These are phyloP conservation scores for Codiaeum variegatum DNA, from an alignment of 441 rosid species.

Conservation along the genomic window DNA sequence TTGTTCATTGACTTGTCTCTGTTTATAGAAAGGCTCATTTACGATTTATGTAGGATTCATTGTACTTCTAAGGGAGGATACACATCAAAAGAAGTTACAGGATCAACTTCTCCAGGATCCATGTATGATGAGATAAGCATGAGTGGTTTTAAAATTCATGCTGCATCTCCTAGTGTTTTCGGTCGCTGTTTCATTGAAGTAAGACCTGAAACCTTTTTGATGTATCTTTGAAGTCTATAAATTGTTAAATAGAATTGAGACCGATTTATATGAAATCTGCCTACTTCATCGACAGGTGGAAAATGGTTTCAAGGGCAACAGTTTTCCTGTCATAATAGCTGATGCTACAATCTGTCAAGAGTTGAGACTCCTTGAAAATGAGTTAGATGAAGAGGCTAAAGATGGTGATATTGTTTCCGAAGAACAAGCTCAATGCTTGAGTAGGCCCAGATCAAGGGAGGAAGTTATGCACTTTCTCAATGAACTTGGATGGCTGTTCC, in stretches of 20 bases:
- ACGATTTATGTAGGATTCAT: constrained; percentile 50
- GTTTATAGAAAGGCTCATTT: constrained; percentile 11
- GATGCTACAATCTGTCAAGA: constrained; percentile 73
- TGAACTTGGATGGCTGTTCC: constrained; percentile 95
- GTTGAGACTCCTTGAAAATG: constrained; percentile 63
- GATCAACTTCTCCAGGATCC: constrained; percentile 31
- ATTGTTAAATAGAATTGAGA: constrained; percentile 13
- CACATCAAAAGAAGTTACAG: constrained; percentile 44
- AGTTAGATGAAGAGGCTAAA: constrained; percentile 41
- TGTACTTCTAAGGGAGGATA: constrained; percentile 64
- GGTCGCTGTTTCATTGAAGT: constrained; percentile 94
- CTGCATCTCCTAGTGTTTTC: constrained; percentile 30
- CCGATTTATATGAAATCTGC: constrained; percentile 8
- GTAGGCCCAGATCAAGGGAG: constrained; percentile 48
- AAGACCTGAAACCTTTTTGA: constrained; percentile 23
- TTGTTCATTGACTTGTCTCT: constrained; percentile 6
- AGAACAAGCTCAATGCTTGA: constrained; percentile 40
- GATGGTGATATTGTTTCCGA: constrained; percentile 37
- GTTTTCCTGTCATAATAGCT: constrained; percentile 79
- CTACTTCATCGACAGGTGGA: constrained; percentile 54
- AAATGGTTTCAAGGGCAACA: constrained; percentile 80
- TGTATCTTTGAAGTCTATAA: constrained; percentile 5
- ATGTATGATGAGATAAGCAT: constrained; percentile 53
- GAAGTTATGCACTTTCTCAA: constrained; percentile 69
- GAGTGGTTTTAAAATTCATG: constrained; percentile 44